A percentile compares a stretch with the other conserved stretches of the same genome.
Conservation (phyloP, 139 green algal species). For the Yamagishiella unicocca region DNA sequence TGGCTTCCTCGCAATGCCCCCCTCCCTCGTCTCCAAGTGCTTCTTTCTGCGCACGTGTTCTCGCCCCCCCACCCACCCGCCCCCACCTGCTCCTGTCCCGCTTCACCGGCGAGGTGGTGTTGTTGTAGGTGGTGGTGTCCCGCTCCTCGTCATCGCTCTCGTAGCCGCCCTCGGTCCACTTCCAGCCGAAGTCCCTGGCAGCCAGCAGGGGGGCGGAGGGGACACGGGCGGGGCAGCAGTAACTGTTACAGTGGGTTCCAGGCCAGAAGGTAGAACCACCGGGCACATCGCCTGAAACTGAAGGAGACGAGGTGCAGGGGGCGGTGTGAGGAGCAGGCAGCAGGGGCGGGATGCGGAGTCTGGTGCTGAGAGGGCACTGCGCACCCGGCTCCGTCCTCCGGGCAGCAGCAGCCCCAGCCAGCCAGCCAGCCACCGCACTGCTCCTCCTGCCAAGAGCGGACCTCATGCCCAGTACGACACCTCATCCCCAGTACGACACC, state of each 20-base stretch:
- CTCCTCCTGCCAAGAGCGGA: too few species aligned
- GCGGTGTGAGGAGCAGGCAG: neutral
- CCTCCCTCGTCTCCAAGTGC: neutral
- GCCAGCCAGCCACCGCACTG: too few species aligned
- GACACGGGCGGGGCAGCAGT: neutral
- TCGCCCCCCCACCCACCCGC: too few species aligned
- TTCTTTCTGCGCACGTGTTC: too few species aligned
- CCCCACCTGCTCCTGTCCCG: constrained; percentile 22
- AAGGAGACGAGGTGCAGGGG: neutral
- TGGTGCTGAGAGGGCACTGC: too few species aligned
- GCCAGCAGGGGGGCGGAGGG: neutral
- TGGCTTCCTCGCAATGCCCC: neutral
- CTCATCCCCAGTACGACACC: too few species aligned
- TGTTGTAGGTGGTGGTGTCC: constrained; percentile 18
- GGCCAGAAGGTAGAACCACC: too few species aligned
- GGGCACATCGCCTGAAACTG: too few species aligned
- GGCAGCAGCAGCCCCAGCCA: too few species aligned
- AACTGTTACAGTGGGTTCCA: too few species aligned
- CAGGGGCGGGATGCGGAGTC: neutral
- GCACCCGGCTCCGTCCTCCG: too few species aligned
- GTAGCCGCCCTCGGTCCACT: constrained; percentile 37
- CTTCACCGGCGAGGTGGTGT: constrained; percentile 9
- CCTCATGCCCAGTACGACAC: too few species aligned
- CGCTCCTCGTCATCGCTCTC: constrained; percentile 18
- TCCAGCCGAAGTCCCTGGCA: constrained; percentile 32